Evolutionary conservation across 2,329 filamentous ascomycete species (phyloP), one percentile per base, ranked within the genome.

Genomic region (Elsinoe batatas): DNA sequence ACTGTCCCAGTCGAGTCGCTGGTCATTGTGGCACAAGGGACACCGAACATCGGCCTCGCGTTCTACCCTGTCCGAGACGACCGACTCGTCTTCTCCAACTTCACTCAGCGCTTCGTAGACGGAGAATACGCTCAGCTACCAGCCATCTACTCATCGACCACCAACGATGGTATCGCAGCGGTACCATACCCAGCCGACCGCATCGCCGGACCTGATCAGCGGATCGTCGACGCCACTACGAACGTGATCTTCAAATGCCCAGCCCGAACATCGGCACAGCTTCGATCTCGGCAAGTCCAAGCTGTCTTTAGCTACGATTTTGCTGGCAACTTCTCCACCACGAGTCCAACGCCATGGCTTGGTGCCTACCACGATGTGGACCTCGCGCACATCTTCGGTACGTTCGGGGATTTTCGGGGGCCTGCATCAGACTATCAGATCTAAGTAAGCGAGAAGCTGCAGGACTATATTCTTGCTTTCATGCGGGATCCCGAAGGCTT

Each of bases 351-450:
- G 22, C 57, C 63, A 1, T 76, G 72, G 71, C 64, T 74, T 43
- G 72, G 72, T 5, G 72, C 72, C 1, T 75, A 71, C 53, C 73
- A 75, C 57, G 65, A 64, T 38, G 63, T 63, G 5, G 71, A 74
- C 49, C 61, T 71, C 18, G 67, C 69, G 11, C 57, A 73, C 60
- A 58, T 69, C 22, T 71, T 74, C 59, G 72, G 70, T 1, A 73
- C 72, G 1, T 69, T 72, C 55, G 56, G 57, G n/a, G 56, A 66
- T 47, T 65, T 58, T 54, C 46, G 64, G 8, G 63, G 62, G 1
- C 22, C 44, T 1, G 33, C 30, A 10, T 35, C 46, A 20, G 46
- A 35, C 8, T 33, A 50, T 15, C 64, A 67, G 44, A 58, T 59
- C 3, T 54, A 61, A 46, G 65, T 70, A 1, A 68, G 66, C 51